Percentiles rank a stretch among this genome's conserved stretches.
Conservation (phyloP, 177 flowering plant species). For the Vitis hybrid region DNA sequence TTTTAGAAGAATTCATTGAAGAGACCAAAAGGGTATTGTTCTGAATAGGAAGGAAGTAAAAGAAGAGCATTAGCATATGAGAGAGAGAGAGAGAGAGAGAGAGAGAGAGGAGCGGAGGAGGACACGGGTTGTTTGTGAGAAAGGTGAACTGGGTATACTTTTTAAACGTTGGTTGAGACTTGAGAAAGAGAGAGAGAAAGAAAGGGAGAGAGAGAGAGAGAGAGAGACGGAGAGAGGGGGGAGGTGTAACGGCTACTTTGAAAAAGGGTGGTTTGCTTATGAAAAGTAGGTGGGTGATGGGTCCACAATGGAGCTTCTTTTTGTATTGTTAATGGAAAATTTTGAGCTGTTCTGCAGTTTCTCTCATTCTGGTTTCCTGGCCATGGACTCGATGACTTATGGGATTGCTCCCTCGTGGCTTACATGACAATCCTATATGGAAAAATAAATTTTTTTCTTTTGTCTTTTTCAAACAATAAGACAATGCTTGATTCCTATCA, state of each 20-base stretch:
- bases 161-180: not conserved
- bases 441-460: too few relatives aligned
- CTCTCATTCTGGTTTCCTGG: too few relatives aligned
- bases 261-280: constrained; percentile 17
- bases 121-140: constrained; percentile 28
- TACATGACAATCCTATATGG: too few relatives aligned
- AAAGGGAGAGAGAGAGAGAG: too few relatives aligned
- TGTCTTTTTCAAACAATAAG: too few relatives aligned
- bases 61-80: not conserved
- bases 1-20: constrained; percentile 17
- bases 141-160: constrained; percentile 6
- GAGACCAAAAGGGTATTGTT: constrained; percentile 2
- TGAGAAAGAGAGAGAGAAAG: not conserved
- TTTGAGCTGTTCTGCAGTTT: not conserved
- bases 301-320: too few relatives aligned
- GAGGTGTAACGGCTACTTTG: constrained; percentile 72
- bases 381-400: too few relatives aligned
- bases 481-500: too few relatives aligned
- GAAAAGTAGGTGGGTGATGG: constrained; percentile 6
- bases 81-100: constrained; percentile 2
- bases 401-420: too few relatives aligned
- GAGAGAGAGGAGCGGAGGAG: constrained; percentile 7
- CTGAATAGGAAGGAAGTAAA: not conserved
- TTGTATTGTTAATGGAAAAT: not conserved
- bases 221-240: constrained; percentile 3